Evolutionary conservation across 441 rosid genomes (phyloP).

Genomic region (Isatis lusitanica): DNA sequence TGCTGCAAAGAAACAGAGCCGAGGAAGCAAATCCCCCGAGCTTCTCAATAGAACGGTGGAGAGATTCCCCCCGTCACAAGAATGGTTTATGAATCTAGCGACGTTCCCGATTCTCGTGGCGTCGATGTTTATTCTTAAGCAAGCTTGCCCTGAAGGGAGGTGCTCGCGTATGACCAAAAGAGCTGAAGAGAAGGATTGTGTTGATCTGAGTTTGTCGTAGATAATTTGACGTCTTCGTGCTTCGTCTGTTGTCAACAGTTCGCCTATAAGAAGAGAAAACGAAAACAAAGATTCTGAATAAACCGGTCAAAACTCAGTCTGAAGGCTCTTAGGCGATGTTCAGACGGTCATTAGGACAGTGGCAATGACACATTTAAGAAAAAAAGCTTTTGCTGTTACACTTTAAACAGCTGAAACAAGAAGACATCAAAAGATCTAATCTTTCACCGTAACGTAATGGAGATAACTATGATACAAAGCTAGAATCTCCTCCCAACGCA

Average conservation of each 20-base stretch:
- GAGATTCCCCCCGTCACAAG: slow-evolving; percentile 88
- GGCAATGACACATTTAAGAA: not conserved
- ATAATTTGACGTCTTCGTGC: slow-evolving; percentile 63
- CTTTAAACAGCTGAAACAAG: not conserved
- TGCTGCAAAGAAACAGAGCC: slow-evolving; percentile 81
- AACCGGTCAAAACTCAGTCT: not conserved
- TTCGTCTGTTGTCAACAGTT: slow-evolving; percentile 67
- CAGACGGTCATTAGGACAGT: not conserved
- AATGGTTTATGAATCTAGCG: slow-evolving; percentile 83
- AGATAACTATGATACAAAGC: not conserved
- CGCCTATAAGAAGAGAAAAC: slow-evolving; percentile 51
- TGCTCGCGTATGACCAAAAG: slow-evolving; percentile 87
- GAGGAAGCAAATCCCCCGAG: slow-evolving; percentile 65
- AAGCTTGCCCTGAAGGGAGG: slow-evolving; percentile 85
- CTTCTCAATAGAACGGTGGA: slow-evolving; percentile 59
- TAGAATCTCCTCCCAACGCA: not conserved
- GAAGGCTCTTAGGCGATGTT: not conserved
- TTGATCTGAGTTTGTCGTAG: slow-evolving; percentile 59
- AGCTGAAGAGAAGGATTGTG: slow-evolving; percentile 54
- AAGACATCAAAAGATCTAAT: not conserved
- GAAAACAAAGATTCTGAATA: not conserved
- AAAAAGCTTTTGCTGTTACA: not conserved
- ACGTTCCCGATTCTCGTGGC: slow-evolving; percentile 80
- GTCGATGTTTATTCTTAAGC: slow-evolving; percentile 81
- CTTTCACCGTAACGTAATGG: not conserved